Percentiles rank a stretch among this genome's conserved stretches.
These are phyloP conservation scores for Camelina hispida DNA, from an alignment of 345 rosid species.

Conservation along the genomic window DNA sequence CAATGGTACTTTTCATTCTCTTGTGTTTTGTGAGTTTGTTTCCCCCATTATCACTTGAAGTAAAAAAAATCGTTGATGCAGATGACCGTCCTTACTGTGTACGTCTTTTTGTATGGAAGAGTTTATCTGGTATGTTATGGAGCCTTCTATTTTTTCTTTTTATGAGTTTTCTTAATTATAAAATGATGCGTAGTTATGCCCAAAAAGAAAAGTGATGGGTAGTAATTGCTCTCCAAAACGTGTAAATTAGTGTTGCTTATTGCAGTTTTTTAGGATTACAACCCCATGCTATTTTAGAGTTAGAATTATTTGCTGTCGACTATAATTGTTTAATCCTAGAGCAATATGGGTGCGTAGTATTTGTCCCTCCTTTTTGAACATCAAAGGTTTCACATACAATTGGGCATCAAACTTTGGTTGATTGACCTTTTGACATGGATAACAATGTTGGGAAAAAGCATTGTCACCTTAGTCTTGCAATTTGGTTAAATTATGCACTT, in stretches of 20 bases:
- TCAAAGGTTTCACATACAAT: neutral
- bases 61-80: conserved; percentile 51
- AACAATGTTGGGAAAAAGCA: neutral
- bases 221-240: neutral
- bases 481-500: conserved; percentile 2
- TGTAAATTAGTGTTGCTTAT: neutral
- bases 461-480: conserved; percentile 3
- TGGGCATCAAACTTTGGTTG: neutral
- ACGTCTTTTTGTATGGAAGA: conserved; percentile 90
- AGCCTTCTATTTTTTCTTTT: conserved; percentile 20
- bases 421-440: neutral
- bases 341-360: conserved; percentile 15
- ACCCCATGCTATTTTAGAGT: neutral
- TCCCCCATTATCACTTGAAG: conserved; percentile 38
- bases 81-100: conserved; percentile 98
- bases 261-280: conserved; percentile 23
- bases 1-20: conserved; percentile 68
- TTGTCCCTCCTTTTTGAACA: conserved; percentile 23
- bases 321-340: conserved; percentile 13
- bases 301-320: conserved; percentile 1
- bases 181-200: conserved; percentile 18
- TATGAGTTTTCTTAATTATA: neutral
- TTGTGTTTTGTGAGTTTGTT: conserved; percentile 25
- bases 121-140: conserved; percentile 77
- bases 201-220: conserved; percentile 14